phyloP scores from a whole-genome alignment of 106 monocot genomes.

The Triglochin maritima region DNA sequence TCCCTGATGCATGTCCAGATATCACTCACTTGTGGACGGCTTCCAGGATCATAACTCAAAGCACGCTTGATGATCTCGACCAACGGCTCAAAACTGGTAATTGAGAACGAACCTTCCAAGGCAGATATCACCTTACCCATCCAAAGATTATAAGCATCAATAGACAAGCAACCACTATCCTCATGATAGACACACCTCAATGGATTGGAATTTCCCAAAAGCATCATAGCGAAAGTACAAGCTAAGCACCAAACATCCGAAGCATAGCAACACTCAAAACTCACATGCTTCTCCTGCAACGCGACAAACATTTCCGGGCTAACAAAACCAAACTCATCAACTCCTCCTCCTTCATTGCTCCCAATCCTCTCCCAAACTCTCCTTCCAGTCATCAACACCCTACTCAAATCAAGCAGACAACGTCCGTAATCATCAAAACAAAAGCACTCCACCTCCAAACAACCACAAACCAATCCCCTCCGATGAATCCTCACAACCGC shows the following conservation, averaged over 20 bases:
- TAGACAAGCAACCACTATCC: constrained; percentile 7
- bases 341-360: background rate
- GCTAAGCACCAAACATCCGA: constrained; percentile 87
- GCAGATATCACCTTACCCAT: constrained; percentile 32
- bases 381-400: constrained; percentile 29
- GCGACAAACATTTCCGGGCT: constrained; percentile 44
- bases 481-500: constrained; percentile 50
- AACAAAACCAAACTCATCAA: constrained; percentile 3
- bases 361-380: constrained; percentile 16
- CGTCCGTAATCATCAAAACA: constrained; percentile 52
- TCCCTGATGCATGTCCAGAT: constrained; percentile 44
- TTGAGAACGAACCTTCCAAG: constrained; percentile 28
- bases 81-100: constrained; percentile 34
- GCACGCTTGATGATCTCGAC: constrained; percentile 29
- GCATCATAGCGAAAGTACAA: constrained; percentile 41
- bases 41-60: constrained; percentile 37
- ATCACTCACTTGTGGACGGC: constrained; percentile 48
- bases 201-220: constrained; percentile 34
- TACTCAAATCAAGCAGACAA: constrained; percentile 57
- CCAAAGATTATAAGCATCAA: constrained; percentile 36
- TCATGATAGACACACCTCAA: constrained; percentile 6
- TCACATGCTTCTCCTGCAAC: constrained; percentile 13
- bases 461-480: constrained; percentile 52
- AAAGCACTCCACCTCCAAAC: constrained; percentile 41
- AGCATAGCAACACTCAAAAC: constrained; percentile 18